phyloP scores from a whole-genome alignment of 257 asterid species.

The Plectranthus barbatus region DNA sequence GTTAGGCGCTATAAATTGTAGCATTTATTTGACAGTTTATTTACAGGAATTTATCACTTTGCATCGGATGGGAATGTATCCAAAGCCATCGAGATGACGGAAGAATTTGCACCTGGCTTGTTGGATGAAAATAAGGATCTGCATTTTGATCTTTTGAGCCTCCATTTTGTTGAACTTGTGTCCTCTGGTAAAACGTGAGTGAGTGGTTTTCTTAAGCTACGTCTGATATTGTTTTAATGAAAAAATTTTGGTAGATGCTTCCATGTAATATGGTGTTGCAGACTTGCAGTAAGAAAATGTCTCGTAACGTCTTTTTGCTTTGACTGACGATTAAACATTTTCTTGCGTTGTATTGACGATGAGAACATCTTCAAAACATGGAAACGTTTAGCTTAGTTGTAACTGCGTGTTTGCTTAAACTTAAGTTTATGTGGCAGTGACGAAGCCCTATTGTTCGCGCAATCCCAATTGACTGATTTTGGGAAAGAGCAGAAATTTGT shows the following conservation, averaged over 20 bases:
- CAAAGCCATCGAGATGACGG: conserved; percentile 80
- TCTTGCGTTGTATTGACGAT: not conserved
- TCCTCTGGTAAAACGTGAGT: conserved; percentile 68
- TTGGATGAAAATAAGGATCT: conserved; percentile 69
- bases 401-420: not conserved
- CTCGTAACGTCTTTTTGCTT: not conserved
- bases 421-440: conserved; percentile 47
- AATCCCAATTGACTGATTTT: conserved; percentile 60
- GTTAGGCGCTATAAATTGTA: not conserved
- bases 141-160: conserved; percentile 84
- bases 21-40: conserved; percentile 12
- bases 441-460: conserved; percentile 89
- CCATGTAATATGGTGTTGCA: not conserved
- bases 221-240: not conserved
- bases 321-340: not conserved
- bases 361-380: not conserved
- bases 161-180: conserved; percentile 72
- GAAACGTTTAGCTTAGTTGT: not conserved
- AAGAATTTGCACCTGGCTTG: conserved; percentile 61
- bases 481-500: conserved; percentile 72
- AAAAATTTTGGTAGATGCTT: not conserved
- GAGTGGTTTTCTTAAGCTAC: not conserved
- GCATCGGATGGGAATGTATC: conserved; percentile 56
- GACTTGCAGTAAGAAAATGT: not conserved
- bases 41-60: conserved; percentile 59